Conservation (phyloP, 495 filamentous ascomycete genomes). For the Staphylotrichum tortipilum region DNA sequence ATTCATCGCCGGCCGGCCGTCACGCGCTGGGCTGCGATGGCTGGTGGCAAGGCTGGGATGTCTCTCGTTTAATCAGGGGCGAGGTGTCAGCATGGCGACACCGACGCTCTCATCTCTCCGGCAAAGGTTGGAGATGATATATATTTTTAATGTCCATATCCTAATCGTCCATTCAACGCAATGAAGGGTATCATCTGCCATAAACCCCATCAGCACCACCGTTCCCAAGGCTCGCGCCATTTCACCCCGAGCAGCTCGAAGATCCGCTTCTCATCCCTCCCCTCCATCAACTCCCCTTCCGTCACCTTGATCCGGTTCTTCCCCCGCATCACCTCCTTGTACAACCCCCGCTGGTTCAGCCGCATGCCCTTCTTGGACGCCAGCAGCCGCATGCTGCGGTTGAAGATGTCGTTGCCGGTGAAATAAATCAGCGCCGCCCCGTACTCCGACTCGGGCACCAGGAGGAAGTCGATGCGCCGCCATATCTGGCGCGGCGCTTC, state of each 20-base stretch:
- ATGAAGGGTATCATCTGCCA: background rate
- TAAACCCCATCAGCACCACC: slow-evolving; percentile 49
- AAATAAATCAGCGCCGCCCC: slow-evolving; percentile 93
- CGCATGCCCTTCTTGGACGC: slow-evolving; percentile 78
- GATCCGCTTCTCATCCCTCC: slow-evolving; percentile 69
- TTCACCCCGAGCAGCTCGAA: slow-evolving; percentile 81
- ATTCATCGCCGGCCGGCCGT: too few species aligned
- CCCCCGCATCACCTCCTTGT: slow-evolving; percentile 61
- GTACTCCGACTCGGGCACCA: slow-evolving; percentile 72
- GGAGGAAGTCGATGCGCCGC: slow-evolving; percentile 79
- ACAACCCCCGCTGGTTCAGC: slow-evolving; percentile 79
- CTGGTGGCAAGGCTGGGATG: too few species aligned
- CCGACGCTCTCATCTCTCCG: too few species aligned
- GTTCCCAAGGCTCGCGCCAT: slow-evolving; percentile 74
- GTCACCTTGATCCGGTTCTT: slow-evolving; percentile 53
- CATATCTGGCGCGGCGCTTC: slow-evolving; percentile 34
- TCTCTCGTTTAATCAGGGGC: too few species aligned
- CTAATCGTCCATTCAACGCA: background rate
- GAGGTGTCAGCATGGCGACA: too few species aligned
- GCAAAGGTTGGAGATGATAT: too few species aligned
- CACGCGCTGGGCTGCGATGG: too few species aligned
- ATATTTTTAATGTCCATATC: background rate
- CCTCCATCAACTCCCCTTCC: slow-evolving; percentile 67
- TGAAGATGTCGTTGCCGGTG: slow-evolving; percentile 95
- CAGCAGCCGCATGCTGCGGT: slow-evolving; percentile 74